phyloP scores from a whole-genome alignment of 345 rosid genomes.

The Ceriops tagal region DNA sequence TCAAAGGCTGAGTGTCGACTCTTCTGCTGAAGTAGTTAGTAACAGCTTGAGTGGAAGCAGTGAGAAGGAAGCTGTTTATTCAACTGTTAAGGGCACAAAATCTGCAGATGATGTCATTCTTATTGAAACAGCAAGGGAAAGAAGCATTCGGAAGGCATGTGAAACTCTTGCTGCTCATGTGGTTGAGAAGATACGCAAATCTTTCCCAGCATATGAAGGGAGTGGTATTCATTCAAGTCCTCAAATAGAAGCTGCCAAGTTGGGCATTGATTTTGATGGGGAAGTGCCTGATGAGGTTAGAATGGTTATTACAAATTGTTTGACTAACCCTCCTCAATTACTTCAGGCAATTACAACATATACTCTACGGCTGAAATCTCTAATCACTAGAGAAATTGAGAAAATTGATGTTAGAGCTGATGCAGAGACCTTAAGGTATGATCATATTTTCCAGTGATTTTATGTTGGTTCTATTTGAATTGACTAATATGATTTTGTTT shows the following conservation, averaged over 20 bases:
- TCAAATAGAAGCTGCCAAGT: conserved; percentile 65
- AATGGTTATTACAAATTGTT: conserved; percentile 52
- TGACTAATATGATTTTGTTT: background rate
- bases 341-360: conserved; percentile 74
- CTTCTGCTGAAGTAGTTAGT: conserved; percentile 46
- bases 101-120: conserved; percentile 79
- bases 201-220: conserved; percentile 96
- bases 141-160: conserved; percentile 78
- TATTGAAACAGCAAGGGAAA: conserved; percentile 71
- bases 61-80: conserved; percentile 83
- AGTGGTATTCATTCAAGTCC: conserved; percentile 70
- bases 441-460: conserved; percentile 5
- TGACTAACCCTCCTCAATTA: conserved; percentile 73
- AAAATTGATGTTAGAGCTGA: conserved; percentile 89
- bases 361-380: conserved; percentile 54
- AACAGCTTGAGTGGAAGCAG: conserved; percentile 41
- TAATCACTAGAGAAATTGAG: conserved; percentile 80
- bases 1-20: conserved; percentile 55
- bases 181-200: conserved; percentile 58
- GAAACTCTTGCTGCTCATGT: conserved; percentile 71
- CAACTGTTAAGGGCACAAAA: conserved; percentile 78
- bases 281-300: conserved; percentile 74
- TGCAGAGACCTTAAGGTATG: conserved; percentile 76
- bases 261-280: conserved; percentile 81
- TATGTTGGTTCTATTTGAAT: background rate